Evolutionary conservation across 192 early-diverging fungal genomes (phyloP).

Genomic region (Coemansia sp.): DNA sequence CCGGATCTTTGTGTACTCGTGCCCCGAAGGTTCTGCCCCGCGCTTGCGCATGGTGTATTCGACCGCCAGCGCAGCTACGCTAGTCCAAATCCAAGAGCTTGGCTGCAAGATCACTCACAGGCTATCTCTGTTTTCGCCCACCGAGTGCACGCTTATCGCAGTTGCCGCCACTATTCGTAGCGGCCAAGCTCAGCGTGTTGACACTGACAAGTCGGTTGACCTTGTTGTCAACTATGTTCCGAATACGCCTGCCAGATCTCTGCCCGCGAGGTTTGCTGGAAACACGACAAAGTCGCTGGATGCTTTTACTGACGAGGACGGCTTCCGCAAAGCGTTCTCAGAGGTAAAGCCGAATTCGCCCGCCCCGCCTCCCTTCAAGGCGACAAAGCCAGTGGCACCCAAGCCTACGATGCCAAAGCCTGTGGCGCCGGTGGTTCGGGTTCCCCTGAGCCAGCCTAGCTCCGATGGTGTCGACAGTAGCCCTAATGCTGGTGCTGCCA

Average conservation of each 20-base stretch:
- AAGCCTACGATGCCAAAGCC: conserved; percentile 8
- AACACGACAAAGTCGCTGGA: conserved; percentile 34
- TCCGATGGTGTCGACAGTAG: conserved; percentile 31
- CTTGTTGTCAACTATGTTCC: conserved; percentile 48
- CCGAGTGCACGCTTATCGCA: conserved; percentile 46
- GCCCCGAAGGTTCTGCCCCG: conserved; percentile 46
- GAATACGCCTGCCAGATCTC: conserved; percentile 31
- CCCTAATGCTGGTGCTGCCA: conserved; percentile 41
- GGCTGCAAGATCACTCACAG: conserved; percentile 43
- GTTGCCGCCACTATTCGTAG: conserved; percentile 45
- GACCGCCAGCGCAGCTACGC: conserved; percentile 32
- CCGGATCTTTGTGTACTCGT: conserved; percentile 52
- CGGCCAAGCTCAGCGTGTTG: conserved; percentile 45
- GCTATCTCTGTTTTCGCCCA: conserved; percentile 39
- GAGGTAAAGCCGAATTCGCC: conserved; percentile 41
- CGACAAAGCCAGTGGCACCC: conserved; percentile 16
- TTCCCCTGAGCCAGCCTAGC: background rate
- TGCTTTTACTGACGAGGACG: conserved; percentile 43
- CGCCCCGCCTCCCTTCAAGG: conserved; percentile 31
- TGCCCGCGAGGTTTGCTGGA: conserved; percentile 40
- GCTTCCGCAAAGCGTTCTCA: conserved; percentile 47
- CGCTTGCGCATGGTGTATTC: conserved; percentile 57
- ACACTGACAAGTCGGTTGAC: conserved; percentile 33
- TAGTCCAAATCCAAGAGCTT: conserved; percentile 43
- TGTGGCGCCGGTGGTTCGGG: background rate